Evolutionary conservation across 164 flowering plant species (phyloP), one percentile per base, ranked within the genome.

Genomic region (Nelumbo lutea): DNA sequence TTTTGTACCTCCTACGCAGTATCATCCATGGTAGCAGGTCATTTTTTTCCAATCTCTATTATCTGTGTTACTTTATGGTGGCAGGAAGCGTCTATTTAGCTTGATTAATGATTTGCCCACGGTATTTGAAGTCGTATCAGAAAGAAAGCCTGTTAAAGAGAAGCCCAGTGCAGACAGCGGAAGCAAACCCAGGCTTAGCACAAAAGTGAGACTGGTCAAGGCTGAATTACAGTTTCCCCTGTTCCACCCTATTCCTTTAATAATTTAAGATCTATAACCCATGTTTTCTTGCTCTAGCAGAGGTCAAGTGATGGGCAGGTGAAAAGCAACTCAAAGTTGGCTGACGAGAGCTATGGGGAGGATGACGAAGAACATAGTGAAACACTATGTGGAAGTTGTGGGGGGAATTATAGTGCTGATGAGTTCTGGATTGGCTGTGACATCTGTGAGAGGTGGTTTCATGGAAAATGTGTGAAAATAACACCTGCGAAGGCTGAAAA

Each of bases 401-500:
- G 90, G 3, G 93, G 93, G 65, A 89, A 82, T 62, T 93, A 93
- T 78, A 90, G 72, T 64, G 86, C 85, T 0, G 91, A 93, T 69
- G 98, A 90, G 75, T 93, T 89, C 62, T 90, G 98, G 96, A 93
- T 90, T 44, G 83, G 91, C 58, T 90, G 98, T 67, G 98, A 93
- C 73, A 76, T 89, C 9, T 93, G 98, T 48, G 98, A 93, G 79
- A 81, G 83, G 75, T 93, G 96, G 96, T 93, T 60, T 76, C 98
- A 93, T 59, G 98, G 96, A 6, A 93, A 93, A 65, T 93, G 98
- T 56, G 98, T 93, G 80, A 90, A 89, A 85, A 93, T 93, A 70
- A 93, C 96, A 15, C 98, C 96, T 41, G 96, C 96, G 9, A 93
- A 89, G 78, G 96, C 98, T 1, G 95, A 87, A 82, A 89, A 64